These are phyloP conservation scores for Fraxinus quadrangulata DNA, from an alignment of 257 asterid genomes.

Conservation along the genomic window DNA sequence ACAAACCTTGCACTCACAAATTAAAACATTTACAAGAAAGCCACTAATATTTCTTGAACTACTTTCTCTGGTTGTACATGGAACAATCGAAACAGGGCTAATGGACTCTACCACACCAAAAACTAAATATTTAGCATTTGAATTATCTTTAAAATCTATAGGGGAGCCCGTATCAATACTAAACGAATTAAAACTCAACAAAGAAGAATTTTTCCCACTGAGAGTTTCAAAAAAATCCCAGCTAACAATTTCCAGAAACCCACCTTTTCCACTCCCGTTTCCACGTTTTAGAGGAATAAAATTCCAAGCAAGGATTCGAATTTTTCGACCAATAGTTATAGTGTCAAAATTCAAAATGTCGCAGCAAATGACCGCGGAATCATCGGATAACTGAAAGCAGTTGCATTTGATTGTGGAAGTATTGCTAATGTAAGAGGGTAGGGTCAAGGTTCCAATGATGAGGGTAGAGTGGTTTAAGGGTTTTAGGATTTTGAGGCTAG, in stretches of 20 bases:
- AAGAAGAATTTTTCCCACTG: slow-evolving; percentile 27
- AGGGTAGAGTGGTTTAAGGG: slow-evolving; percentile 47
- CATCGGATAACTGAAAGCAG: slow-evolving; percentile 71
- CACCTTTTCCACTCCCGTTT: slow-evolving; percentile 41
- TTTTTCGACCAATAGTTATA: slow-evolving; percentile 44
- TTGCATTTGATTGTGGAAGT: slow-evolving; percentile 32
- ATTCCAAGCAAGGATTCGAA: slow-evolving; percentile 67
- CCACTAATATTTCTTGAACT: slow-evolving; percentile 43
- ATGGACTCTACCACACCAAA: slow-evolving; percentile 61
- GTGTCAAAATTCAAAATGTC: slow-evolving; percentile 63
- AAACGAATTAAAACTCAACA: slow-evolving; percentile 33
- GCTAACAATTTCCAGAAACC: slow-evolving; percentile 73
- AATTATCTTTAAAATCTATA: slow-evolving; percentile 23
- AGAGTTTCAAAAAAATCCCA: slow-evolving; percentile 50
- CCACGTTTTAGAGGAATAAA: slow-evolving; percentile 55
- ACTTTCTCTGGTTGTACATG: slow-evolving; percentile 43
- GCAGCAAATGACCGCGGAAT: slow-evolving; percentile 59
- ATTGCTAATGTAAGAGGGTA: slow-evolving; percentile 39
- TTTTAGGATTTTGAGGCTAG: slow-evolving; percentile 46
- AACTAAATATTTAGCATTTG: slow-evolving; percentile 28
- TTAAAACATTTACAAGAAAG: slow-evolving; percentile 64
- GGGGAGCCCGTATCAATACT: slow-evolving; percentile 36
- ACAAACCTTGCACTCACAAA: slow-evolving; percentile 69
- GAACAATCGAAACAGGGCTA: slow-evolving; percentile 66
- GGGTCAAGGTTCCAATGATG: slow-evolving; percentile 59